Conservation (phyloP, 805 yeast species). For the Schwanniomyces pseudopolymorphus region DNA sequence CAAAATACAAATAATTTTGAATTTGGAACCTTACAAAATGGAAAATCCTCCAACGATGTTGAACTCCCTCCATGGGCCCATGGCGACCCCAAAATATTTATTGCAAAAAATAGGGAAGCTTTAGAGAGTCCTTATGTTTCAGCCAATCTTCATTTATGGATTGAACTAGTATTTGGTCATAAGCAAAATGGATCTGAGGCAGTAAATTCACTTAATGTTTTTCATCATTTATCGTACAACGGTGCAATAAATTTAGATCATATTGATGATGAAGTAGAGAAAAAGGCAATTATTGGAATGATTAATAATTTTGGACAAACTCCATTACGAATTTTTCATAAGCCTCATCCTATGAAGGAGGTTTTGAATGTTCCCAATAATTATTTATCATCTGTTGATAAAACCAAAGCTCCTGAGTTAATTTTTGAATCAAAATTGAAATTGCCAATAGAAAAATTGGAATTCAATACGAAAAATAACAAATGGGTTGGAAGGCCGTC, state of each 20-base stretch:
- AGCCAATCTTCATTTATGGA: slow-evolving; percentile 75
- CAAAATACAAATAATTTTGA: slow-evolving; percentile 63
- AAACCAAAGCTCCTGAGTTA: slow-evolving; percentile 34
- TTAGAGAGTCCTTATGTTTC: slow-evolving; percentile 82
- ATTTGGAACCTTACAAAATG: slow-evolving; percentile 68
- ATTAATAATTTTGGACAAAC: slow-evolving; percentile 94
- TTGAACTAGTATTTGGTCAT: slow-evolving; percentile 78
- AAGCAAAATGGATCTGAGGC: slow-evolving; percentile 78
- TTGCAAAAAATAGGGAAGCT: slow-evolving; percentile 77
- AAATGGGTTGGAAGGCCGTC: slow-evolving; percentile 55
- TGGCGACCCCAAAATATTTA: slow-evolving; percentile 70
- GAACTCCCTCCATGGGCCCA: slow-evolving; percentile 82
- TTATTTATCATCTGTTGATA: slow-evolving; percentile 29
- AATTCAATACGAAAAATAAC: slow-evolving; percentile 37
- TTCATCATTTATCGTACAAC: slow-evolving; percentile 79
- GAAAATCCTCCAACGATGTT: slow-evolving; percentile 61
- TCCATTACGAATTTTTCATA: slow-evolving; percentile 67
- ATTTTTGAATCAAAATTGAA: slow-evolving; percentile 44
- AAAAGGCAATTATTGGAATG: slow-evolving; percentile 75
- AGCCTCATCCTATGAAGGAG: slow-evolving; percentile 61
- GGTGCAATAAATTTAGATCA: slow-evolving; percentile 79
- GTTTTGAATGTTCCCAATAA: slow-evolving; percentile 35
- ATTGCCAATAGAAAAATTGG: slow-evolving; percentile 44
- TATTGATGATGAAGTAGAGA: slow-evolving; percentile 70
- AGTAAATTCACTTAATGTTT: slow-evolving; percentile 65